These are phyloP conservation scores for Secale cereale DNA, from an alignment of 176 grass and related monocot species.

Conservation along the genomic window DNA sequence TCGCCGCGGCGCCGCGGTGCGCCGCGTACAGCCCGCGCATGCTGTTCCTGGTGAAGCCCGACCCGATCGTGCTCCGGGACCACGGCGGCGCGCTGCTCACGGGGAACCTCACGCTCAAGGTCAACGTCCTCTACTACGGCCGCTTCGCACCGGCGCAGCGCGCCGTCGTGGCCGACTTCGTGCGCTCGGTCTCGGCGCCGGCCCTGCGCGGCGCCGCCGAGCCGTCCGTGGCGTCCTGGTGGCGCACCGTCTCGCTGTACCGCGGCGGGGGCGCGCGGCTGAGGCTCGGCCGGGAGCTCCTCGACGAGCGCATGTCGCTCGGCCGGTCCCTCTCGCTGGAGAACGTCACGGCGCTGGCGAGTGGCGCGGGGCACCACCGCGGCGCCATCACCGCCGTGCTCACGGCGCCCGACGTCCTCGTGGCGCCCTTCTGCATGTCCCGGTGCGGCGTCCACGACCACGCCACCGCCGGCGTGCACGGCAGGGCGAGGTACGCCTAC, in stretches of 20 bases:
- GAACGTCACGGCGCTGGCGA: slow-evolving; percentile 54
- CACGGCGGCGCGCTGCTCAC: slow-evolving; percentile 61
- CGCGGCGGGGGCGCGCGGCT: slow-evolving; percentile 38
- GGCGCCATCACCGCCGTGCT: slow-evolving; percentile 58
- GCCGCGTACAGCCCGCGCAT: slow-evolving; percentile 40
- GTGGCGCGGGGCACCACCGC: slow-evolving; percentile 41
- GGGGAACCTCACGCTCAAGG: slow-evolving; percentile 63
- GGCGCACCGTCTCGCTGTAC: slow-evolving; percentile 53
- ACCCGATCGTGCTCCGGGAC: slow-evolving; percentile 64
- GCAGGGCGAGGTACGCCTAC: slow-evolving; percentile 47
- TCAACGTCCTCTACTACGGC: slow-evolving; percentile 83
- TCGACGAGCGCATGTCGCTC: slow-evolving; percentile 46
- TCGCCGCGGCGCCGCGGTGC: not conserved
- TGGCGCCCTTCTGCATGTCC: slow-evolving; percentile 60
- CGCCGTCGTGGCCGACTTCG: slow-evolving; percentile 58
- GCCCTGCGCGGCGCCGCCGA: not conserved
- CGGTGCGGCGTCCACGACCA: slow-evolving; percentile 62
- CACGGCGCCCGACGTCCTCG: slow-evolving; percentile 59
- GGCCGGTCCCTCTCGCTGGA: slow-evolving; percentile 46
- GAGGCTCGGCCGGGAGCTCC: slow-evolving; percentile 44
- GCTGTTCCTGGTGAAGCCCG: slow-evolving; percentile 65
- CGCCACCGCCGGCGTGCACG: slow-evolving; percentile 33
- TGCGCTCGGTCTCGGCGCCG: slow-evolving; percentile 44
- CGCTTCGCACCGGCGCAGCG: slow-evolving; percentile 60
- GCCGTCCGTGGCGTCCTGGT: slow-evolving; percentile 90